phyloP scores from a whole-genome alignment of 2,329 filamentous ascomycete genomes.

The Volutella citrinella region DNA sequence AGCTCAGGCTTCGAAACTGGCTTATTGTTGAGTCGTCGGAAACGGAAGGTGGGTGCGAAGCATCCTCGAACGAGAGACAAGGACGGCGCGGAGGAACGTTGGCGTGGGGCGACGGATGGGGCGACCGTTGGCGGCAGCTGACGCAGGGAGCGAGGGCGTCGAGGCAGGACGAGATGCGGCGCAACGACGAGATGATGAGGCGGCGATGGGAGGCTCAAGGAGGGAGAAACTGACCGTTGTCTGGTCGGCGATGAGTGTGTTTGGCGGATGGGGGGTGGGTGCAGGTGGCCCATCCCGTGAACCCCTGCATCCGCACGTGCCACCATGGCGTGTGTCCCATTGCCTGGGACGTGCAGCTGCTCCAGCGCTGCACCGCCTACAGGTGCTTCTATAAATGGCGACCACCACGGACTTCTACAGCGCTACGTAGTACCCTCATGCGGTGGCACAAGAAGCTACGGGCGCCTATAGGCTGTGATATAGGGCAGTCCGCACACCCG shows the following conservation, averaged over 20 bases:
- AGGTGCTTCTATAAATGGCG: too few relatives aligned
- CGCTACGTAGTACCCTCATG: too few relatives aligned
- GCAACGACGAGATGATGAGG: slow-evolving; percentile 7
- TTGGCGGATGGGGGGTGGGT: slow-evolving; percentile 11
- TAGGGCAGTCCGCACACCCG: too few relatives aligned
- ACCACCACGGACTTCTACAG: too few relatives aligned
- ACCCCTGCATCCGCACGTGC: slow-evolving; percentile 27
- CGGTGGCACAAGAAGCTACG: too few relatives aligned
- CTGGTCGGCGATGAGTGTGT: slow-evolving; percentile 6
- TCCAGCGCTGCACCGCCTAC: too few relatives aligned
- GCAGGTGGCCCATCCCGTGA: slow-evolving; percentile 13
- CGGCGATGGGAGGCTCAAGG: slow-evolving; percentile 4
- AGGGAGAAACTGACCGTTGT: slow-evolving; percentile 10
- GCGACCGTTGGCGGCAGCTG: slow-evolving; percentile 17
- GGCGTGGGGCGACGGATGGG: too few relatives aligned
- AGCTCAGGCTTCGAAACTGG: too few relatives aligned
- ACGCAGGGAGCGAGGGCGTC: slow-evolving; percentile 7
- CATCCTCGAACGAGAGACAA: neutral
- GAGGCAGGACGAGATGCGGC: slow-evolving; percentile 9
- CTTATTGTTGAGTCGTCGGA: too few relatives aligned
- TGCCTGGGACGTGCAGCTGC: too few relatives aligned
- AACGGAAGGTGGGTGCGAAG: neutral
- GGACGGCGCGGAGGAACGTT: too few relatives aligned
- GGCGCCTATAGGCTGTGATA: too few relatives aligned
- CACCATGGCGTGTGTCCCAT: slow-evolving; percentile 16